These are phyloP conservation scores for Aegilops speltoides DNA, from an alignment of 176 grass and related monocot species.

Conservation along the genomic window DNA sequence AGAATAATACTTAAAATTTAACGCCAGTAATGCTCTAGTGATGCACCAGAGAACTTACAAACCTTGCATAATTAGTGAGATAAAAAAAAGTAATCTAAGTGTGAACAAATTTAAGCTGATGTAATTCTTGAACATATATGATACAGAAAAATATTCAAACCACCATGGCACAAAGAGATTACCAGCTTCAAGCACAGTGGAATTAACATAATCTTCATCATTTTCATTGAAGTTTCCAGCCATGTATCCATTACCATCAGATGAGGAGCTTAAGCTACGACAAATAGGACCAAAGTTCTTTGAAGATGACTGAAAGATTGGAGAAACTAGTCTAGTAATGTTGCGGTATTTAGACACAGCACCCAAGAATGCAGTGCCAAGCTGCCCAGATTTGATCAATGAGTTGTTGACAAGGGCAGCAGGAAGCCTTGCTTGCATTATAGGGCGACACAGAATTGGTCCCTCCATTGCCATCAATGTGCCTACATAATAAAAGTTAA, in stretches of 20 bases:
- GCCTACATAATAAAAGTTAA: neutral
- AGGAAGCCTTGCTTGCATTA: conserved; percentile 52
- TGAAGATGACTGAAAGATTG: conserved; percentile 19
- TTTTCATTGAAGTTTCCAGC: conserved; percentile 83
- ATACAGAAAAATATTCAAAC: neutral
- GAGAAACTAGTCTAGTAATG: conserved; percentile 34
- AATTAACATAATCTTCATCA: conserved; percentile 88
- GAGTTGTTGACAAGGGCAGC: conserved; percentile 37
- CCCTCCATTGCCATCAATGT: conserved; percentile 67
- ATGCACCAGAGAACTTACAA: neutral
- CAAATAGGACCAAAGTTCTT: conserved; percentile 42
- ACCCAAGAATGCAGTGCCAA: conserved; percentile 55
- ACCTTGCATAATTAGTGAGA: neutral
- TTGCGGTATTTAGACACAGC: conserved; percentile 49
- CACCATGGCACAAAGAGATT: neutral
- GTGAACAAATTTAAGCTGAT: neutral
- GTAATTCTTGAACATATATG: neutral
- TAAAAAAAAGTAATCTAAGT: neutral
- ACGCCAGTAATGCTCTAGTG: neutral
- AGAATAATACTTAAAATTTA: neutral
- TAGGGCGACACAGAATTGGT: conserved; percentile 52
- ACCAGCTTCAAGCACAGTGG: conserved; percentile 89
- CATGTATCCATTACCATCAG: conserved; percentile 73
- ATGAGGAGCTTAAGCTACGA: conserved; percentile 77
- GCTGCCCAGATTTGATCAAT: conserved; percentile 41